These are phyloP conservation scores for Candida odintsovae DNA, from an alignment of 805 yeast genomes.

Conservation along the genomic window DNA sequence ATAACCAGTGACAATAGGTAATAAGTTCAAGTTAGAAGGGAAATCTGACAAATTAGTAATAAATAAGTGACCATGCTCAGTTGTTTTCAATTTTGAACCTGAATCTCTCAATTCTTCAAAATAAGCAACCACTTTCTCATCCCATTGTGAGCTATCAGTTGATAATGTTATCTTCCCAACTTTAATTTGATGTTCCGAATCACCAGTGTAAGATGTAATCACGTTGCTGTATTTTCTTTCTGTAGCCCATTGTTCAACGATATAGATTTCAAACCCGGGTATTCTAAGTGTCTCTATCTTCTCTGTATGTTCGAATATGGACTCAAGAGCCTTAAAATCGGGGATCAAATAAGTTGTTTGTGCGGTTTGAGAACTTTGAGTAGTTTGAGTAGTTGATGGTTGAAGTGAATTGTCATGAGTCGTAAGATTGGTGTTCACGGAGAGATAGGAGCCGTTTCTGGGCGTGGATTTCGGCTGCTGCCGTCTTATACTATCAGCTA, in stretches of 20 bases:
- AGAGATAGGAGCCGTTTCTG: neutral
- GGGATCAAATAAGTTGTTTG: conserved; percentile 38
- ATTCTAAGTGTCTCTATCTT: conserved; percentile 44
- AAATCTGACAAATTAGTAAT: conserved; percentile 80
- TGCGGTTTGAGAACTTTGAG: too few relatives aligned
- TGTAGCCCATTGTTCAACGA: conserved; percentile 93
- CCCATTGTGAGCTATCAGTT: conserved; percentile 26
- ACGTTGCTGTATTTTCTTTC: conserved; percentile 61
- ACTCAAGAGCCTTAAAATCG: conserved; percentile 49
- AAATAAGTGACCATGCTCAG: conserved; percentile 56
- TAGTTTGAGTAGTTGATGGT: neutral
- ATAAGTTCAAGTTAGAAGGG: conserved; percentile 66
- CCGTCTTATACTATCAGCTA: neutral
- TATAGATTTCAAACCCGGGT: conserved; percentile 79
- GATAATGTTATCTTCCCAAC: conserved; percentile 57
- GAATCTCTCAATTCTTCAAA: conserved; percentile 60
- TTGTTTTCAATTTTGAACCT: conserved; percentile 64
- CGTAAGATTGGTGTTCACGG: neutral
- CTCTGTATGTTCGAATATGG: conserved; percentile 35
- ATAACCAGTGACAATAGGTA: conserved; percentile 61
- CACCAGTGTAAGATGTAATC: conserved; percentile 84
- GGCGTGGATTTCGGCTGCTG: neutral
- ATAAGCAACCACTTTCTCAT: conserved; percentile 45
- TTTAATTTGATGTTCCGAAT: conserved; percentile 52
- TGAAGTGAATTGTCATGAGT: neutral